phyloP scores from a whole-genome alignment of 306 rosid genomes.

The Vigna angularis region DNA sequence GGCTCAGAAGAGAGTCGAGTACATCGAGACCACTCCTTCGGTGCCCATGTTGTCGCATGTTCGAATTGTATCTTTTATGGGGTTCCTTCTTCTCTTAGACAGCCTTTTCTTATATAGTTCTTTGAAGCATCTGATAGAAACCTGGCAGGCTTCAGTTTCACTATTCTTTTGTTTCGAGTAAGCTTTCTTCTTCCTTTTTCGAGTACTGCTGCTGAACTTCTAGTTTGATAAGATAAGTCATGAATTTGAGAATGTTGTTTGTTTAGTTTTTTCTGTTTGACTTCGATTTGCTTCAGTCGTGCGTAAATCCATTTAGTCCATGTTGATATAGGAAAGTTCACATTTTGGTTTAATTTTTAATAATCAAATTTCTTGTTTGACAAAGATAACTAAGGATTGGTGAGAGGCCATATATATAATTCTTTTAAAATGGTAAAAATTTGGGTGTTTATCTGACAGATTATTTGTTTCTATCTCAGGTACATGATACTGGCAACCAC shows the following conservation, averaged over 20 bases:
- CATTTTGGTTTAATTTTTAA: constrained; percentile 15
- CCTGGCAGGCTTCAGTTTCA: constrained; percentile 90
- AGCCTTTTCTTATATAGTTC: constrained; percentile 76
- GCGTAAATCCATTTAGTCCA: constrained; percentile 28
- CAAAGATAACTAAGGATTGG: constrained; percentile 3
- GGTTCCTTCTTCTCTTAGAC: constrained; percentile 84
- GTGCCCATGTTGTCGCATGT: constrained; percentile 80
- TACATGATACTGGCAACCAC: constrained; percentile 99
- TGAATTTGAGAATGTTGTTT: background rate
- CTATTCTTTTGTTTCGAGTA: constrained; percentile 97
- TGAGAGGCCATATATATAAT: background rate
- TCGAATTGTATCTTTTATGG: constrained; percentile 94
- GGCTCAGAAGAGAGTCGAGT: constrained; percentile 98
- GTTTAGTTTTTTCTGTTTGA: background rate
- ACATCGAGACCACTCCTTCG: constrained; percentile 95
- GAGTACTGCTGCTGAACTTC: background rate
- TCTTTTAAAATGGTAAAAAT: constrained; percentile 30
- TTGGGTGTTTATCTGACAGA: constrained; percentile 19
- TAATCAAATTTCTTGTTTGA: background rate
- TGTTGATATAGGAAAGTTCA: constrained; percentile 38
- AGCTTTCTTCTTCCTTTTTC: constrained; percentile 50
- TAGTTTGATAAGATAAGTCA: background rate
- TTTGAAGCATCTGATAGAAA: constrained; percentile 62
- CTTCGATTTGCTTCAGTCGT: background rate
- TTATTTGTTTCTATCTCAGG: constrained; percentile 61